Percentiles rank a stretch among this genome's conserved stretches.
Conservation (phyloP, 306 rosid genomes). For the Vigna hirtella region DNA sequence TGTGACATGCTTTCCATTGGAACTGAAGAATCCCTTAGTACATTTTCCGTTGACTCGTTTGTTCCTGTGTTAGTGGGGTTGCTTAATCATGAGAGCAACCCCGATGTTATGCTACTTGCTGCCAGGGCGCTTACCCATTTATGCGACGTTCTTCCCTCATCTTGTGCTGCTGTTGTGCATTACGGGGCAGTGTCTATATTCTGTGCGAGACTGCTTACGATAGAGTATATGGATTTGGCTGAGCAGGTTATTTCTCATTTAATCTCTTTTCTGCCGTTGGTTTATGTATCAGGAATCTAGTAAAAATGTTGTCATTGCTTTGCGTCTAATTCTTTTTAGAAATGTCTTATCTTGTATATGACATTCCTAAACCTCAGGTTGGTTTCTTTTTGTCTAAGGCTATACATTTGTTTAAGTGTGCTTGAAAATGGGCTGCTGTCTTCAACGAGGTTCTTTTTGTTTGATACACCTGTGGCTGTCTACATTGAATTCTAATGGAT, state of each 20-base stretch:
- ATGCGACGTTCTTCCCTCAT: conserved; percentile 89
- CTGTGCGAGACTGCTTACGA: conserved; percentile 88
- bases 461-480: neutral
- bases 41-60: conserved; percentile 87
- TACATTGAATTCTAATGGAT: conserved; percentile 11
- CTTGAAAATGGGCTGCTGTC: conserved; percentile 1
- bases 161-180: conserved; percentile 91
- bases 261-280: neutral
- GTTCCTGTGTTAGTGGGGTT: conserved; percentile 89
- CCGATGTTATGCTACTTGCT: conserved; percentile 94
- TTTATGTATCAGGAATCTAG: neutral
- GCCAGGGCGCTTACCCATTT: conserved; percentile 94
- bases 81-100: conserved; percentile 90
- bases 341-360: neutral
- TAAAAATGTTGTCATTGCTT: neutral
- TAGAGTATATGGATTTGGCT: conserved; percentile 96
- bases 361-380: no score
- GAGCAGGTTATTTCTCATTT: conserved; percentile 74
- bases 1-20: conserved; percentile 94
- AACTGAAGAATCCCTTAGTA: conserved; percentile 82
- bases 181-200: conserved; percentile 92
- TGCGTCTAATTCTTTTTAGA: conserved; percentile 12
- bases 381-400: conserved; percentile 1
- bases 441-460: conserved; percentile 15
- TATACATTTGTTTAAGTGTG: conserved; percentile 1